Conservation (phyloP, 2,329 filamentous ascomycete species). For the Ophiocordyceps camponoti-leonardi region DNA sequence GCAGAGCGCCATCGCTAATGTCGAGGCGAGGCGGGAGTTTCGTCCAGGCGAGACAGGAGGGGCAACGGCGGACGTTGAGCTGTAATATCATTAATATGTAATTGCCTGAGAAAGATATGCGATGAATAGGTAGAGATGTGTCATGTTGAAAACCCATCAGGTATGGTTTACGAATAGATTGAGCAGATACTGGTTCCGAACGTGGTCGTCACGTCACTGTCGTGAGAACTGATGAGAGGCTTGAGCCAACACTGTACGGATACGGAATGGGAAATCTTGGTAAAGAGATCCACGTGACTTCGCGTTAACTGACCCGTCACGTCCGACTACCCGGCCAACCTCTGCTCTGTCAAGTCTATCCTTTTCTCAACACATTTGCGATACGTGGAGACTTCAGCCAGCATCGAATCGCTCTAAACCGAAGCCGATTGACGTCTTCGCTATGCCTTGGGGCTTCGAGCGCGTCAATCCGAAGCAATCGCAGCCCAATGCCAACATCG, state of each 20-base stretch:
- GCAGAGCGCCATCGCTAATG: conserved; percentile 71
- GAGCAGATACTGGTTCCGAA: too few species aligned
- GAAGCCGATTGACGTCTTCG: background rate
- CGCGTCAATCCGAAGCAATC: conserved; percentile 59
- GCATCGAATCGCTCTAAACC: too few species aligned
- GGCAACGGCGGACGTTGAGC: background rate
- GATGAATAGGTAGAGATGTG: too few species aligned
- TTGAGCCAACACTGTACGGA: too few species aligned
- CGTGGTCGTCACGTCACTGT: too few species aligned
- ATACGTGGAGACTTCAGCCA: too few species aligned
- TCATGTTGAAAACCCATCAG: too few species aligned
- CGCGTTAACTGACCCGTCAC: conserved; percentile 1
- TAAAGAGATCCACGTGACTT: conserved; percentile 7
- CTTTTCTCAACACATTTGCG: background rate
- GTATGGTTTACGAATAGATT: too few species aligned
- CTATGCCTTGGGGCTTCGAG: conserved; percentile 64
- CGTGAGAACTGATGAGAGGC: too few species aligned
- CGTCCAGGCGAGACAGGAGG: conserved; percentile 1
- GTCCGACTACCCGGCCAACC: background rate
- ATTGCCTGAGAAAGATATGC: too few species aligned
- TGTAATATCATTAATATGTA: too few species aligned
- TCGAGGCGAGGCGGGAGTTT: conserved; percentile 34
- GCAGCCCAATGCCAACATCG: conserved; percentile 60
- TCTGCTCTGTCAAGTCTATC: background rate
- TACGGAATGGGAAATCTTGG: background rate